phyloP scores from a whole-genome alignment of 257 asterid species.

The Scutellaria minor region DNA sequence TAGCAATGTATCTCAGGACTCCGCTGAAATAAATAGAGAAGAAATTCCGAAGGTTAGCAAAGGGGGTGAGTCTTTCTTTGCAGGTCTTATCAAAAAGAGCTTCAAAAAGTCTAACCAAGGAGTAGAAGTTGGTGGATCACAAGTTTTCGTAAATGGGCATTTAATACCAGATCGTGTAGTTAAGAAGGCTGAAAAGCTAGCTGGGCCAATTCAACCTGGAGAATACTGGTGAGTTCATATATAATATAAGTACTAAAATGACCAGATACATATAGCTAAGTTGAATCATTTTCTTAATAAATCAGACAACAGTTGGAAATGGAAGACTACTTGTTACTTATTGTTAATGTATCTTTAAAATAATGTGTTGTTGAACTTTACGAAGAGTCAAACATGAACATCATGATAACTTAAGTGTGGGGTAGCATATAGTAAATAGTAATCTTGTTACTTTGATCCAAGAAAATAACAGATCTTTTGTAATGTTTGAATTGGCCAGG shows the following conservation, averaged over 20 bases:
- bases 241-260: conserved; percentile 15
- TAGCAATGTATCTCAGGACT: conserved; percentile 65
- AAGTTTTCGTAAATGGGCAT: conserved; percentile 74
- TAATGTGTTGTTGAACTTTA: not conserved
- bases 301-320: not conserved
- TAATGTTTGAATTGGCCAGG: conserved; percentile 50
- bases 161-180: conserved; percentile 65
- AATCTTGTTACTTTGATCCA: conserved; percentile 7
- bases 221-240: conserved; percentile 69
- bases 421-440: no score
- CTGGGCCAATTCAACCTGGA: conserved; percentile 94
- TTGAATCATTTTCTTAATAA: conserved; percentile 19
- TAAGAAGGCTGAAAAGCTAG: conserved; percentile 86
- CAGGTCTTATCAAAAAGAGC: conserved; percentile 69
- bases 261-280: conserved; percentile 3
- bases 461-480: conserved; percentile 35
- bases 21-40: conserved; percentile 57
- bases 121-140: conserved; percentile 56
- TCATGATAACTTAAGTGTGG: not conserved
- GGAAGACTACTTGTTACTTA: not conserved
- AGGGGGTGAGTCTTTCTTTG: conserved; percentile 76
- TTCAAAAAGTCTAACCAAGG: conserved; percentile 58
- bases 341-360: not conserved
- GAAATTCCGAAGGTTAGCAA: conserved; percentile 55
- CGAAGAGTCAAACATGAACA: not conserved